phyloP scores from a whole-genome alignment of 306 rosid genomes.

The Albizia julibrissin region DNA sequence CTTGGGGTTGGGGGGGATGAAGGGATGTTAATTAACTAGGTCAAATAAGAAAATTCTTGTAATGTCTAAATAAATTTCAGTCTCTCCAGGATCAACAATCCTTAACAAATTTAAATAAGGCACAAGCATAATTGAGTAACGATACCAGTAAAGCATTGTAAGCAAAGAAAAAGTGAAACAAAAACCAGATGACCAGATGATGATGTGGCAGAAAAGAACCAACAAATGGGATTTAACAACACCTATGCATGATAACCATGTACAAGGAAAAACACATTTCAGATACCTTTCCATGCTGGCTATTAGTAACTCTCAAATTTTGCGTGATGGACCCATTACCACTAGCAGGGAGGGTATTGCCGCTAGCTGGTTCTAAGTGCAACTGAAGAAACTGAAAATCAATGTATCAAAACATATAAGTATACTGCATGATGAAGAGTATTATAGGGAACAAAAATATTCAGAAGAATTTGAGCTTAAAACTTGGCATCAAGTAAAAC shows the following conservation, averaged over 20 bases:
- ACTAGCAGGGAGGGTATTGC: constrained; percentile 63
- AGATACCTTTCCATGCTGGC: constrained; percentile 85
- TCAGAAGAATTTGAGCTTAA: constrained; percentile 13
- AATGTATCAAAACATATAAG: constrained; percentile 36
- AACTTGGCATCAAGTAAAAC: constrained; percentile 2
- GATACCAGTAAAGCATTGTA: background rate
- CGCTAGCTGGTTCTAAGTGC: constrained; percentile 82
- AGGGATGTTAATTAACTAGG: constrained; percentile 16
- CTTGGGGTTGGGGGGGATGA: background rate
- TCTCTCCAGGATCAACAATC: constrained; percentile 17
- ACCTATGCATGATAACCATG: background rate
- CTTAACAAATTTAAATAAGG: background rate
- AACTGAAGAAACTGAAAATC: constrained; percentile 79
- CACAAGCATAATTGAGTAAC: background rate
- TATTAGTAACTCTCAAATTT: constrained; percentile 64
- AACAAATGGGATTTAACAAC: background rate
- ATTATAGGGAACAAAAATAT: background rate
- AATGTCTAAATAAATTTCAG: constrained; percentile 8
- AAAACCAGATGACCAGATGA: background rate
- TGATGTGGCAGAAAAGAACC: background rate
- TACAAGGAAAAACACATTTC: background rate
- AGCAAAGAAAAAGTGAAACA: background rate
- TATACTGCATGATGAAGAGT: constrained; percentile 10
- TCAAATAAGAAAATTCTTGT: constrained; percentile 1
- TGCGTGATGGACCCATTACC: constrained; percentile 66